Conservation (phyloP, 202 grass and related monocot species). For the Musa balbisiana region DNA sequence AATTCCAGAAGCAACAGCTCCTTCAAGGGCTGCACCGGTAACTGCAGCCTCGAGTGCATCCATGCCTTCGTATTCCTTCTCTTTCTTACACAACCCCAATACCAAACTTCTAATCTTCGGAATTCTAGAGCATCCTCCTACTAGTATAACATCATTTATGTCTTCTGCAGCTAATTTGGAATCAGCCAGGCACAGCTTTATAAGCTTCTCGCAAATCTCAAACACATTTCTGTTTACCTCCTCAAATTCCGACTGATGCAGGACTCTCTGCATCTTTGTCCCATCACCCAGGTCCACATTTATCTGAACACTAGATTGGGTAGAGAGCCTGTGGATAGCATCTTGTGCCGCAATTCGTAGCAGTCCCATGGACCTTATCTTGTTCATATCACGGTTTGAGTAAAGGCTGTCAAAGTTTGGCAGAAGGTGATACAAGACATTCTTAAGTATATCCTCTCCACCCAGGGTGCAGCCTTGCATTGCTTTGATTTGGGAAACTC, state of each 20-base stretch:
- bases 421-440: constrained; percentile 42
- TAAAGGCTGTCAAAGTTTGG: constrained; percentile 42
- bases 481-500: constrained; percentile 62
- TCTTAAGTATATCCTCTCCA: constrained; percentile 71
- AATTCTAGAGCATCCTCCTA: constrained; percentile 56
- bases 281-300: constrained; percentile 39
- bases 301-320: constrained; percentile 30
- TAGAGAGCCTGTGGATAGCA: constrained; percentile 48
- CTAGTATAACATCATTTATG: constrained; percentile 52
- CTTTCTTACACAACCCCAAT: constrained; percentile 44
- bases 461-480: constrained; percentile 38
- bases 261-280: constrained; percentile 24
- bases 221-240: constrained; percentile 34
- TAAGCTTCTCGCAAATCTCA: constrained; percentile 39
- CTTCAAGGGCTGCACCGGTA: constrained; percentile 50
- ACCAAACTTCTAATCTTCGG: constrained; percentile 50
- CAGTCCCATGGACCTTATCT: constrained; percentile 36
- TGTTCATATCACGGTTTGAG: constrained; percentile 37
- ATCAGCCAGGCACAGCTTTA: constrained; percentile 49
- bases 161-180: constrained; percentile 36
- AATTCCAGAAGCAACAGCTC: constrained; percentile 52
- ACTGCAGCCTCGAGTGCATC: constrained; percentile 52
- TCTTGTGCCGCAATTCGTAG: constrained; percentile 47
- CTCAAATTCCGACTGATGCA: constrained; percentile 46
- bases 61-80: constrained; percentile 28